phyloP scores from a whole-genome alignment of 2,329 filamentous ascomycete species.

The Thermochaetoides dissita region DNA sequence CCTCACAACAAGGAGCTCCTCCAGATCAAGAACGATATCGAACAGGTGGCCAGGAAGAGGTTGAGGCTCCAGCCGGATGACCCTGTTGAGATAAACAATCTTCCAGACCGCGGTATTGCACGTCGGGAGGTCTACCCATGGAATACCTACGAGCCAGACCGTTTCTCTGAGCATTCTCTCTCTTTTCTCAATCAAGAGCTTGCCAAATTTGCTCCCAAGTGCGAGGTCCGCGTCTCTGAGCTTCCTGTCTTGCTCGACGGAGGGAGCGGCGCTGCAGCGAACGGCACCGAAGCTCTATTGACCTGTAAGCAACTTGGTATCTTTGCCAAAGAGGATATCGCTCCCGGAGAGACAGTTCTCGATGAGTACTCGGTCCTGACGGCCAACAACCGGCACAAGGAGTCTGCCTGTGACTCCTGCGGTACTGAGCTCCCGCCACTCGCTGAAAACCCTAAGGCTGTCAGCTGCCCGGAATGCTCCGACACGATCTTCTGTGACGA shows the following conservation, averaged over 20 bases:
- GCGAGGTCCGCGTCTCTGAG: constrained; percentile 61
- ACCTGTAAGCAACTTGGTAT: constrained; percentile 71
- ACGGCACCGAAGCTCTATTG: constrained; percentile 34
- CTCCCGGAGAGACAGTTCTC: constrained; percentile 61
- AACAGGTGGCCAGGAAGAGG: constrained; percentile 35
- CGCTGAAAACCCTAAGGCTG: constrained; percentile 29
- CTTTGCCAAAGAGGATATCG: constrained; percentile 73
- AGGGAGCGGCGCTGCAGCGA: constrained; percentile 31
- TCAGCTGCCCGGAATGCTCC: constrained; percentile 46
- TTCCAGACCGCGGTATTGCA: constrained; percentile 57
- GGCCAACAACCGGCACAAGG: constrained; percentile 76
- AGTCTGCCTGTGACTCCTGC: constrained; percentile 80
- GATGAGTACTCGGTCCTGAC: constrained; percentile 76
- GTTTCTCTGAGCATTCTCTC: constrained; percentile 56
- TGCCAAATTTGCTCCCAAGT: constrained; percentile 58
- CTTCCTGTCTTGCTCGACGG: constrained; percentile 56
- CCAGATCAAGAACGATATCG: constrained; percentile 39
- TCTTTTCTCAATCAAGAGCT: constrained; percentile 59
- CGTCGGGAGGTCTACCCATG: constrained; percentile 58
- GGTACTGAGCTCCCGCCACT: constrained; percentile 56
- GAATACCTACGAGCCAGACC: constrained; percentile 55
- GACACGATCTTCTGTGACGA: constrained; percentile 55
- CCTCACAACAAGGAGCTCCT: constrained; percentile 42
- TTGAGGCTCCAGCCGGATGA: constrained; percentile 30
- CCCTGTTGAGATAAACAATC: constrained; percentile 35